A percentile compares a stretch with the other conserved stretches of the same genome.
These are phyloP conservation scores for Magnusiomyces clavatus DNA, from an alignment of 1,139 yeast genomes.

Conservation along the genomic window DNA sequence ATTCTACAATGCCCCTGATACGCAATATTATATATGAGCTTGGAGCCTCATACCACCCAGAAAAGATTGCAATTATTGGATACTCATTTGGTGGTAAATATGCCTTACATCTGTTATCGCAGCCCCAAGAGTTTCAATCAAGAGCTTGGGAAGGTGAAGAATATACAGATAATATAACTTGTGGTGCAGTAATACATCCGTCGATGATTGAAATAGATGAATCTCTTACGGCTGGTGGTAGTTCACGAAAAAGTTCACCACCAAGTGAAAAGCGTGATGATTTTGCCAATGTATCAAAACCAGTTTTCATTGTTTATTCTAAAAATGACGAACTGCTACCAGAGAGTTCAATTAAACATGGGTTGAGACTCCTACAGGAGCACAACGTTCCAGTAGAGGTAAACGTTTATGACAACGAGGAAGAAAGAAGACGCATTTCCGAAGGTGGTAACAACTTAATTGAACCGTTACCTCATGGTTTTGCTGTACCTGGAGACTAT, in stretches of 20 bases:
- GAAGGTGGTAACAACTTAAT: slow-evolving; percentile 8
- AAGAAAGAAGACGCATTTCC: slow-evolving; percentile 6
- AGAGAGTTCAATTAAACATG: slow-evolving; percentile 19
- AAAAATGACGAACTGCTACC: slow-evolving; percentile 29
- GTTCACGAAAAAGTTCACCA: neutral
- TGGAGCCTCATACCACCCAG: slow-evolving; percentile 30
- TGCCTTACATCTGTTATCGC: slow-evolving; percentile 26
- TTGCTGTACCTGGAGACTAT: slow-evolving; percentile 37
- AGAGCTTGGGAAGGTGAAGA: slow-evolving; percentile 17
- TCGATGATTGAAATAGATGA: slow-evolving; percentile 26
- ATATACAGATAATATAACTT: slow-evolving; percentile 24
- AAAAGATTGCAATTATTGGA: slow-evolving; percentile 31
- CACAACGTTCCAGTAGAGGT: slow-evolving; percentile 22
- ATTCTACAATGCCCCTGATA: slow-evolving; percentile 28
- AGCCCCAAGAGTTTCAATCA: slow-evolving; percentile 13
- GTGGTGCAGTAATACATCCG: slow-evolving; percentile 33
- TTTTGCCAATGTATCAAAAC: slow-evolving; percentile 25
- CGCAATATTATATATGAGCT: slow-evolving; percentile 30
- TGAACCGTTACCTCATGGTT: slow-evolving; percentile 34
- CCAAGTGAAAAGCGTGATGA: slow-evolving; percentile 15
- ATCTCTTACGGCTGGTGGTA: neutral
- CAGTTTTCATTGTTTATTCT: slow-evolving; percentile 30
- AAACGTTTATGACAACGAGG: slow-evolving; percentile 17
- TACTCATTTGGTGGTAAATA: slow-evolving; percentile 37
- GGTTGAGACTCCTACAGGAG: slow-evolving; percentile 20